phyloP scores from a whole-genome alignment of 2,329 filamentous ascomycete genomes.

The Aspergillus quadricinctus region DNA sequence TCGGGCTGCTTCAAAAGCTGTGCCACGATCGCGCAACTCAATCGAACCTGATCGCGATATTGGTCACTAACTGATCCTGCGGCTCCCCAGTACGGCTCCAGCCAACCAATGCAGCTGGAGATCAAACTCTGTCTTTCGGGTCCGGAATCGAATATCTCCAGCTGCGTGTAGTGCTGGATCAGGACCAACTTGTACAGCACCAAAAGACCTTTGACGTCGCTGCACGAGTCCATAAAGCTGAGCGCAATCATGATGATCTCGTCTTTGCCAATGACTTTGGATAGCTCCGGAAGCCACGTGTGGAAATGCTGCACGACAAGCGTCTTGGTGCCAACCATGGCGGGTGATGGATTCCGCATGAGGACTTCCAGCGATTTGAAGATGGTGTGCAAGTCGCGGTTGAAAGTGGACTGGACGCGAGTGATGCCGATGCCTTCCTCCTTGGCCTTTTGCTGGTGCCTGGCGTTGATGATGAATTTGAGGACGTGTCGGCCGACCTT shows the following conservation, averaged over 20 bases:
- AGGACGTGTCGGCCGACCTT: constrained; percentile 92
- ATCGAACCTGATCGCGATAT: constrained; percentile 86
- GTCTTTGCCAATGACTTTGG: constrained; percentile 68
- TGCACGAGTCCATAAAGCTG: constrained; percentile 89
- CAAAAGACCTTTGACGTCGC: constrained; percentile 81
- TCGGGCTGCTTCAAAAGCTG: constrained; percentile 76
- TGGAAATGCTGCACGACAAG: constrained; percentile 95
- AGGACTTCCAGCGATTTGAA: constrained; percentile 86
- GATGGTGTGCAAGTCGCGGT: constrained; percentile 74
- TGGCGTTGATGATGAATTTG: constrained; percentile 88
- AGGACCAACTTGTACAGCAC: constrained; percentile 87
- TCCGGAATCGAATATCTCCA: constrained; percentile 74
- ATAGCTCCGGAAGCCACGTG: constrained; percentile 90
- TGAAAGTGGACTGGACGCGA: constrained; percentile 66
- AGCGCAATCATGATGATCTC: constrained; percentile 90
- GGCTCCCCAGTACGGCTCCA: constrained; percentile 88
- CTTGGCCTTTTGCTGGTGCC: constrained; percentile 81
- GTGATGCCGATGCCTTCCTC: constrained; percentile 83
- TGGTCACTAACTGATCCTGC: constrained; percentile 70
- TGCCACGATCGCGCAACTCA: constrained; percentile 89
- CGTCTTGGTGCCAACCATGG: constrained; percentile 90
- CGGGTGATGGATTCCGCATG: constrained; percentile 81
- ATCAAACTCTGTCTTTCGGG: constrained; percentile 71
- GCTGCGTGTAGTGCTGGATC: constrained; percentile 82
- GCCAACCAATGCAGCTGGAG: constrained; percentile 82